Evolutionary conservation across 768 basidiomycete species (phyloP).

Genomic region (Suillus bovinus): DNA sequence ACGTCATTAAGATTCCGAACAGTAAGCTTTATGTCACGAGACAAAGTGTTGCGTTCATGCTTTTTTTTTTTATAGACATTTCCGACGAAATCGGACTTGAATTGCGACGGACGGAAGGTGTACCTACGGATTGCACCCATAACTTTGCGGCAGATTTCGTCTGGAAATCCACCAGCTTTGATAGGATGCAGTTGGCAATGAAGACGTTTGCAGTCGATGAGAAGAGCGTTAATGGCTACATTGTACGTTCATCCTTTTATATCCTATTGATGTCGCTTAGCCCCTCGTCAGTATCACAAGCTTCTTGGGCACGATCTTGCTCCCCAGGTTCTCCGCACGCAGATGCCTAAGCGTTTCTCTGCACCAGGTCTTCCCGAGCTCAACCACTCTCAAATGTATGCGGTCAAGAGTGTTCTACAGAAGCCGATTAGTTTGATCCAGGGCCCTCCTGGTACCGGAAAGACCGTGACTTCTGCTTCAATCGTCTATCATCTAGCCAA

Average conservation of each 20-base stretch:
- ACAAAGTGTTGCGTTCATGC: conserved; percentile 12
- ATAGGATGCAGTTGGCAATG: conserved; percentile 99
- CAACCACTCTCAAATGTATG: conserved; percentile 99
- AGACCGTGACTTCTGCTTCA: conserved; percentile 98
- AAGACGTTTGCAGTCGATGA: conserved; percentile 99
- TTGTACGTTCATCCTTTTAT: conserved; percentile 54
- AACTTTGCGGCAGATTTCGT: conserved; percentile 99
- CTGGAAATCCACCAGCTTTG: conserved; percentile 99
- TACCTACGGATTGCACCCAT: conserved; percentile 91
- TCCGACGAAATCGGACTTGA: conserved; percentile 98
- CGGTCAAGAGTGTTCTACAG: conserved; percentile 97
- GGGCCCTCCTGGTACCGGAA: conserved; percentile 97
- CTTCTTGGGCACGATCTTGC: conserved; percentile 97
- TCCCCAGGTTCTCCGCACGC: conserved; percentile 85
- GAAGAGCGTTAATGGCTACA: conserved; percentile 98
- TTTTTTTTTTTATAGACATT: conserved; percentile 69
- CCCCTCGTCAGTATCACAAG: conserved; percentile 84
- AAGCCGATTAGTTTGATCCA: conserved; percentile 98
- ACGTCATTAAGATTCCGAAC: conserved; percentile 99
- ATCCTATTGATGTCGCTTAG: conserved; percentile 11
- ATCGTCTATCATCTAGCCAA: conserved; percentile 98
- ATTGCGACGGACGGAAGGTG: conserved; percentile 85
- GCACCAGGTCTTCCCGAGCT: conserved; percentile 97
- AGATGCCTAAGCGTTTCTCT: conserved; percentile 97
- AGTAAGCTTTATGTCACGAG: conserved; percentile 53